A percentile compares a stretch with the other conserved stretches of the same genome.
phyloP scores from a whole-genome alignment of 768 basidiomycete species.

The Xerocomus potaroensis region DNA sequence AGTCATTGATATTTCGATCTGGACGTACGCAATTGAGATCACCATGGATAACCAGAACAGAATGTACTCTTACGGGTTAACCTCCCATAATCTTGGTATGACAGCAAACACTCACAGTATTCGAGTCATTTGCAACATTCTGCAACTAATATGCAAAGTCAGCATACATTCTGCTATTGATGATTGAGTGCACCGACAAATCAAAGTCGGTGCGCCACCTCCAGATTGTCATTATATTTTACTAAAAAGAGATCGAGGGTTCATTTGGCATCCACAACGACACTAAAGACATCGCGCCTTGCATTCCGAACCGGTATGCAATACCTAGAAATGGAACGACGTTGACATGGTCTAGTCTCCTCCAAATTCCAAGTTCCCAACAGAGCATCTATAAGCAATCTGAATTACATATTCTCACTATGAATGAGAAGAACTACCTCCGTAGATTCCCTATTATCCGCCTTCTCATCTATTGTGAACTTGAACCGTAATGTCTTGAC shows the following conservation, averaged over 20 bases:
- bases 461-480: neutral
- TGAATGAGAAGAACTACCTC: neutral
- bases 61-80: slow-evolving; percentile 4
- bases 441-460: neutral
- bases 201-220: neutral
- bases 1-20: no score
- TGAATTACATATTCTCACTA: fast-evolving
- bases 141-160: slow-evolving; percentile 12
- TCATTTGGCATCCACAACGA: no score
- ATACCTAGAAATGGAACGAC: slow-evolving; percentile 19
- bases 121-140: slow-evolving; percentile 10
- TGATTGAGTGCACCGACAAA: slow-evolving; percentile 13
- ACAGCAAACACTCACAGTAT: neutral
- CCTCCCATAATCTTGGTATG: no score
- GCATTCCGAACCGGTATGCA: no score
- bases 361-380: slow-evolving; percentile 29
- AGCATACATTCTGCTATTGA: slow-evolving; percentile 10
- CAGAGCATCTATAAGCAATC: slow-evolving; percentile 11
- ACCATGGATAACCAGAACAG: slow-evolving; percentile 10
- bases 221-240: neutral
- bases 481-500: slow-evolving; percentile 17
- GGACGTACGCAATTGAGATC: slow-evolving; percentile 11
- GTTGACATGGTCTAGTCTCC: slow-evolving; percentile 20
- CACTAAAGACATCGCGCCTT: no score
- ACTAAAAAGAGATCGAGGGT: no score